Evolutionary conservation across 2,329 filamentous ascomycete species (phyloP), one percentile per base, ranked within the genome.

Genomic region (Colletotrichum simmondsii): DNA sequence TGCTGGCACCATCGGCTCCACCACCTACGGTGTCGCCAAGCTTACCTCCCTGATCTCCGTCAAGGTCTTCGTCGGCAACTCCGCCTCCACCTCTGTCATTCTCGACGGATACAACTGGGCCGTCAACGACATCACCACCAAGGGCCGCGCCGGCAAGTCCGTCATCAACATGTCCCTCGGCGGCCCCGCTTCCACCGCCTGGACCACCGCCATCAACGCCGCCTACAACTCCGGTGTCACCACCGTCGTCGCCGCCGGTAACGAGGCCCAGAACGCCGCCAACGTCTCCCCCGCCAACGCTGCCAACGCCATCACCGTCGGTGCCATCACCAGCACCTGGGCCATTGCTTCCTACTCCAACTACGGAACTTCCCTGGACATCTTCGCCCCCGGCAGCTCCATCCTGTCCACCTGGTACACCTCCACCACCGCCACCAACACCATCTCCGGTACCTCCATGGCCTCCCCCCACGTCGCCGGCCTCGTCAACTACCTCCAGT

Each of bases 371-470:
- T 65, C 77, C 14, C 81, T 90, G 63, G 87, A 90, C 75, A 78
- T 90, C 74, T 87, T 87, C 65, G 88, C 88, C 1, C 86, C 88
- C 1, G 88, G 88, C 14, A 81, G 82, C 3, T 74, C 76, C 62
- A 80, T 90, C 58, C 78, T 85, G 12, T 87, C 85, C 60, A 79
- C 89, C 2, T 89, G 84, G 83, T 84, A 83, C 63, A 81, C 83
- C 30, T 77, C 78, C 72, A 83, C 69, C 49, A 82, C 77, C 7
- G 83, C 87, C 28, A 86, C 79, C 30, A 81, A 81, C 60, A 84
- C 77, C 37, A 84, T 90, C 77, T 87, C 85, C 5, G 91, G 91
- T 35, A 93, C 91, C 4, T 90, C 87, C 37, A 92, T 92, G 90
- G 88, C 90, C 2, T 83, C 86, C 5, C 90, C 91, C 0, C 90